These are phyloP conservation scores for Microsporum ferrugineum DNA, from an alignment of 2,329 filamentous ascomycete species.

Conservation along the genomic window DNA sequence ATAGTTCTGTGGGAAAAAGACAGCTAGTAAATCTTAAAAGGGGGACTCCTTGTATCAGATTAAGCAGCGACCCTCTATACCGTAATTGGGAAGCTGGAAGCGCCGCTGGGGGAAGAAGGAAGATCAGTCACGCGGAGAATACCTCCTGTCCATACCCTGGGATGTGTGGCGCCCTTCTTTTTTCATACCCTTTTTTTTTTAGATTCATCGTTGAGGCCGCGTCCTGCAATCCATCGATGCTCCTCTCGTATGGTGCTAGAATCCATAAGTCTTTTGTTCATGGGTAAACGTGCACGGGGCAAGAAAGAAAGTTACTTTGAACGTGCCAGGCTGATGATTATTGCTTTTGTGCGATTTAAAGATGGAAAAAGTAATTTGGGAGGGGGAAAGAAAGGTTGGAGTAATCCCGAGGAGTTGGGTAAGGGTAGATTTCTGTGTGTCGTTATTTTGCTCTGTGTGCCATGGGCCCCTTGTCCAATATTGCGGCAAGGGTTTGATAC, in stretches of 20 bases:
- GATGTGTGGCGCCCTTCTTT: neutral
- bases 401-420: conserved; percentile 3
- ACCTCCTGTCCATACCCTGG: neutral
- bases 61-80: neutral
- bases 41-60: neutral
- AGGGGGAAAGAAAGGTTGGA: neutral
- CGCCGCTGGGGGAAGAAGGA: neutral
- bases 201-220: neutral
- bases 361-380: conserved; percentile 1
- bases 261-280: neutral
- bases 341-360: conserved; percentile 3
- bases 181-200: neutral
- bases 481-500: neutral
- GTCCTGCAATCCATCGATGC: neutral
- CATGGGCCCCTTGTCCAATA: neutral
- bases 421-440: conserved; percentile 1
- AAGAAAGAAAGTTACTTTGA: conserved; percentile 1
- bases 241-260: neutral
- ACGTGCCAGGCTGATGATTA: conserved; percentile 1
- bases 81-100: conserved; percentile 6
- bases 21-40: neutral
- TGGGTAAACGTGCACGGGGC: neutral
- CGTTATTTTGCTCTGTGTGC: neutral
- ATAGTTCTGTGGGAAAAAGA: neutral
- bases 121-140: neutral